Percentiles rank a stretch among this genome's conserved stretches.
Evolutionary conservation across 306 rosid genomes (phyloP).

Genomic region (Dalbergia cultrata): DNA sequence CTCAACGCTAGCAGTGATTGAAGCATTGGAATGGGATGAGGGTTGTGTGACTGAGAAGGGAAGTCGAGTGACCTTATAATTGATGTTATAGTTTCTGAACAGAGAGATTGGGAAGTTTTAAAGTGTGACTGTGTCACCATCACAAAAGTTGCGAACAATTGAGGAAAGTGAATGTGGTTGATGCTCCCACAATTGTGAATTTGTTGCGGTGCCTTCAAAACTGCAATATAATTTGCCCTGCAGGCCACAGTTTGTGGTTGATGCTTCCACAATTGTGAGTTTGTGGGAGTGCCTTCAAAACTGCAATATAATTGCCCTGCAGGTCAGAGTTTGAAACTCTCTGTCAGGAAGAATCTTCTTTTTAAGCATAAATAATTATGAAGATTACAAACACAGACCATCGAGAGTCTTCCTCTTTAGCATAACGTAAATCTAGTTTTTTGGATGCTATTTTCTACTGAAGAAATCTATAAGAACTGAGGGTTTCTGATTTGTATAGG

Average conservation of each 20-base stretch:
- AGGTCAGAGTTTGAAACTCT: background rate
- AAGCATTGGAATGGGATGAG: conserved; percentile 18
- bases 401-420: conserved; percentile 1
- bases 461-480: conserved; percentile 17
- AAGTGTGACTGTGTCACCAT: background rate
- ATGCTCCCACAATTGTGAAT: background rate
- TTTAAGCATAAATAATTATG: background rate
- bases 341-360: background rate
- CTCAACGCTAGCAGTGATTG: background rate
- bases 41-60: conserved; percentile 17
- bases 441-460: background rate
- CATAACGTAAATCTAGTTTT: background rate
- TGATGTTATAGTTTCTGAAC: background rate
- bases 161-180: conserved; percentile 11
- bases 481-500: conserved; percentile 30
- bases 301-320: background rate
- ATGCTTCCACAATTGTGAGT: background rate
- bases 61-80: background rate
- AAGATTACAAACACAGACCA: background rate
- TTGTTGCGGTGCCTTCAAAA: background rate
- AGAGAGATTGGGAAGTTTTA: background rate
- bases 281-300: background rate
- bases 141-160: background rate
- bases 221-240: background rate
- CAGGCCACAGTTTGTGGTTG: background rate